phyloP scores from a whole-genome alignment of 2,329 filamentous ascomycete genomes.

The Pseudogymnoascus verrucosus region DNA sequence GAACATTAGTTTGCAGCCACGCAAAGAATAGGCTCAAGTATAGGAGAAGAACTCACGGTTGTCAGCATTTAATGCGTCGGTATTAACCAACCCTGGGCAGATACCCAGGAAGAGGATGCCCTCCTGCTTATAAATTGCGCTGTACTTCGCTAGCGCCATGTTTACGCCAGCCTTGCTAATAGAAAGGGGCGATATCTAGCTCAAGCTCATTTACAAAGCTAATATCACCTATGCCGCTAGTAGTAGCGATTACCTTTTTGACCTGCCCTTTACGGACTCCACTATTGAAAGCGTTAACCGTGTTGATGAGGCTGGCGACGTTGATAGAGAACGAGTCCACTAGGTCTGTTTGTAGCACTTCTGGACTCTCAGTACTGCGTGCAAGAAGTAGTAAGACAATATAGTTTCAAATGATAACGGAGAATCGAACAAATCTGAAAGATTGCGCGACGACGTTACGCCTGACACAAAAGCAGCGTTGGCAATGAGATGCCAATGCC shows the following conservation, averaged over 20 bases:
- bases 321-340: slow-evolving; percentile 36
- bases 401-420: slow-evolving; percentile 17
- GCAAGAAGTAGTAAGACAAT: slow-evolving; percentile 10
- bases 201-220: slow-evolving; percentile 33
- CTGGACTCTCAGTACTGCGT: not conserved
- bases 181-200: slow-evolving; percentile 28
- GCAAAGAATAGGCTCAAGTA: not conserved
- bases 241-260: slow-evolving; percentile 46
- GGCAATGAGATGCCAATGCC: slow-evolving; percentile 24
- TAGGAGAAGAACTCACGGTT: slow-evolving; percentile 9
- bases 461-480: slow-evolving; percentile 22
- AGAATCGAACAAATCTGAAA: slow-evolving; percentile 13
- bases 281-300: slow-evolving; percentile 44
- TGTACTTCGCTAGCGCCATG: slow-evolving; percentile 42
- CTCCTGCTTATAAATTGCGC: slow-evolving; percentile 30
- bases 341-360: slow-evolving; percentile 19
- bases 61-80: slow-evolving; percentile 16
- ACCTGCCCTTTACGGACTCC: slow-evolving; percentile 39
- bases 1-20: not conserved
- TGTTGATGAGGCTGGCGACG: slow-evolving; percentile 41
- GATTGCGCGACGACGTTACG: slow-evolving; percentile 14
- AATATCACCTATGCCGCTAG: slow-evolving; percentile 38
- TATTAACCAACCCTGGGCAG: slow-evolving; percentile 42
- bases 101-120: slow-evolving; percentile 46
- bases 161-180: slow-evolving; percentile 45